Conservation (phyloP, 805 yeast genomes). For the Wickerhamiella brachini region DNA sequence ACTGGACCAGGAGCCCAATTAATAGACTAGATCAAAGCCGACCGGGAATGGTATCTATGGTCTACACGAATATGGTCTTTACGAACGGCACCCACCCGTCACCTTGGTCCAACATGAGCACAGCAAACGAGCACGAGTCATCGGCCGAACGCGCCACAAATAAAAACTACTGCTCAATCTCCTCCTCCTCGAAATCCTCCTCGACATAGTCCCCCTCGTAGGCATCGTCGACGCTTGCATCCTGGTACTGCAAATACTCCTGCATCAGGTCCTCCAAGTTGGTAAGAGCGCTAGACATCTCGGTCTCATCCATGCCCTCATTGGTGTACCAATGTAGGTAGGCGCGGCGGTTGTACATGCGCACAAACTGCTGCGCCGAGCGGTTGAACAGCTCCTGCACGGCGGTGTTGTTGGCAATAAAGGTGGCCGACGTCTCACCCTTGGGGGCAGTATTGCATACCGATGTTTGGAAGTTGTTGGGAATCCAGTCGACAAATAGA, state of each 20-base stretch:
- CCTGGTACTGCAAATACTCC: conserved; percentile 92
- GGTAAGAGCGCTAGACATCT: conserved; percentile 88
- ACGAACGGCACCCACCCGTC: too few species aligned
- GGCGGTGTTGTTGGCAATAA: conserved; percentile 87
- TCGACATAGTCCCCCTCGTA: conserved; percentile 52
- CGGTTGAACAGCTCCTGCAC: conserved; percentile 87
- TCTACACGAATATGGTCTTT: too few species aligned
- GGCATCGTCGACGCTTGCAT: conserved; percentile 66
- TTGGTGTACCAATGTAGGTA: conserved; percentile 93
- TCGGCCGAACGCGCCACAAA: background rate
- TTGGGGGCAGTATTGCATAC: conserved; percentile 87
- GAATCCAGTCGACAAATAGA: conserved; percentile 91
- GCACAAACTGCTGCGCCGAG: conserved; percentile 80
- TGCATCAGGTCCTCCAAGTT: conserved; percentile 82
- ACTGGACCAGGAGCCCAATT: too few species aligned
- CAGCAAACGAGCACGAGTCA: too few species aligned
- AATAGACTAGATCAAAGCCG: too few species aligned
- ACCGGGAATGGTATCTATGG: too few species aligned
- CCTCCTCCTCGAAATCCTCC: conserved; percentile 16
- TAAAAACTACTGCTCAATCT: conserved; percentile 1
- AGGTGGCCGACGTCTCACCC: conserved; percentile 77
- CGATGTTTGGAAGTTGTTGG: conserved; percentile 90
- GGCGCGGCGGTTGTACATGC: conserved; percentile 89
- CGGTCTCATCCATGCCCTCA: conserved; percentile 95
- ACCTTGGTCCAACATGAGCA: too few species aligned